A percentile compares a stretch with the other conserved stretches of the same genome.
These are phyloP conservation scores for Prunus mume DNA, from an alignment of 306 rosid species.

Conservation along the genomic window DNA sequence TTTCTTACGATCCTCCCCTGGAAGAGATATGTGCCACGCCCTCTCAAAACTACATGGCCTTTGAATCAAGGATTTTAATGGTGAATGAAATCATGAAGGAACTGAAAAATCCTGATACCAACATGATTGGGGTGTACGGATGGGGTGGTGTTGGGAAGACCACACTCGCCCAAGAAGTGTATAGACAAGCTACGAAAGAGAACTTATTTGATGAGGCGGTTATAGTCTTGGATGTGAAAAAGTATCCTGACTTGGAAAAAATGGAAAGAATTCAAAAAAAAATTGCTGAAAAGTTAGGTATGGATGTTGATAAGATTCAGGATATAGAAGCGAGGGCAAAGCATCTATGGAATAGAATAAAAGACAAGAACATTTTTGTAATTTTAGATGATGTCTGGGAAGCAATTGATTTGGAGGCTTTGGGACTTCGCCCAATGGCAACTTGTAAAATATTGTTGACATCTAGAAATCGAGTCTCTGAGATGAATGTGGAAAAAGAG, in stretches of 20 bases:
- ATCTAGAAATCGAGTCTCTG: not conserved
- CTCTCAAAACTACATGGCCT: conserved; percentile 6
- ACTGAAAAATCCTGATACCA: conserved; percentile 3
- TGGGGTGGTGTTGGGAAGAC: conserved; percentile 32
- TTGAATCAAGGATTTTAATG: conserved; percentile 19
- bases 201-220: conserved; percentile 20
- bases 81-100: conserved; percentile 16
- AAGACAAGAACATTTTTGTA: not conserved
- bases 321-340: too few relatives aligned
- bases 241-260: too few relatives aligned
- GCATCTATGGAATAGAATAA: not conserved
- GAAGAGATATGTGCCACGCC: not conserved
- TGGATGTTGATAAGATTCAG: not conserved
- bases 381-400: conserved; percentile 22
- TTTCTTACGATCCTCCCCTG: not conserved
- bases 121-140: conserved; percentile 22
- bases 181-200: conserved; percentile 3
- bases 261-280: not conserved
- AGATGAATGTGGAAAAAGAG: conserved; percentile 14
- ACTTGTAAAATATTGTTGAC: conserved; percentile 26
- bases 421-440: conserved; percentile 10
- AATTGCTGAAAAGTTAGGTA: conserved; percentile 15
- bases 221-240: too few relatives aligned
- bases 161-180: conserved; percentile 13
- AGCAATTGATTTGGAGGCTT: conserved; percentile 1